phyloP scores from a whole-genome alignment of 2,329 filamentous ascomycete genomes.

The Trichoderma sp. region DNA sequence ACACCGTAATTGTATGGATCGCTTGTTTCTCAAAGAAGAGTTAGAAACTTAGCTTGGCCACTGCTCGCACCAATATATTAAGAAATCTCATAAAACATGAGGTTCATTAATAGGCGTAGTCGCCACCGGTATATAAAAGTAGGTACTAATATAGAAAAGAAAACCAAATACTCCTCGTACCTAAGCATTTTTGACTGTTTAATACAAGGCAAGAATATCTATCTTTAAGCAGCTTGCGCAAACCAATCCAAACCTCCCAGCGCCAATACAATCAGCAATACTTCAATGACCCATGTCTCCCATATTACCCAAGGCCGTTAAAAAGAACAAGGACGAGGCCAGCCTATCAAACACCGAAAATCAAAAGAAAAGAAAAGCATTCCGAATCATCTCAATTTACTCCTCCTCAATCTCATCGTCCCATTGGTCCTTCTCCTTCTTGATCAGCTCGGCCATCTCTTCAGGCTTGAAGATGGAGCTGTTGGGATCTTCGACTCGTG shows the following conservation, averaged over 20 bases:
- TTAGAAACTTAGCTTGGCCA: background rate
- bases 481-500: slow-evolving; percentile 64
- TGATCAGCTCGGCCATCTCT: slow-evolving; percentile 73
- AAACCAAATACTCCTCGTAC: background rate
- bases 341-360: background rate
- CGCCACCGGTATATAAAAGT: background rate
- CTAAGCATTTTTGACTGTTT: background rate
- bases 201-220: background rate
- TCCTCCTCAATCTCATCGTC: slow-evolving; percentile 77
- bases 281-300: background rate
- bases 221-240: background rate
- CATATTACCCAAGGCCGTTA: background rate
- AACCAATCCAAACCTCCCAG: slow-evolving; percentile 9
- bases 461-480: slow-evolving; percentile 74
- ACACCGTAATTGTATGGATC: background rate
- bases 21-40: background rate
- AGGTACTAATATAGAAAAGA: background rate
- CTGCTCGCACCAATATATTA: too few relatives aligned
- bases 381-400: slow-evolving; percentile 35
- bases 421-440: slow-evolving; percentile 78
- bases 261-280: slow-evolving; percentile 2
- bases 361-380: background rate
- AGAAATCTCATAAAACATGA: background rate
- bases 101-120: background rate
- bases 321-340: background rate